These are phyloP conservation scores for Ehretia macrophylla DNA, from an alignment of 257 asterid species.

Conservation along the genomic window DNA sequence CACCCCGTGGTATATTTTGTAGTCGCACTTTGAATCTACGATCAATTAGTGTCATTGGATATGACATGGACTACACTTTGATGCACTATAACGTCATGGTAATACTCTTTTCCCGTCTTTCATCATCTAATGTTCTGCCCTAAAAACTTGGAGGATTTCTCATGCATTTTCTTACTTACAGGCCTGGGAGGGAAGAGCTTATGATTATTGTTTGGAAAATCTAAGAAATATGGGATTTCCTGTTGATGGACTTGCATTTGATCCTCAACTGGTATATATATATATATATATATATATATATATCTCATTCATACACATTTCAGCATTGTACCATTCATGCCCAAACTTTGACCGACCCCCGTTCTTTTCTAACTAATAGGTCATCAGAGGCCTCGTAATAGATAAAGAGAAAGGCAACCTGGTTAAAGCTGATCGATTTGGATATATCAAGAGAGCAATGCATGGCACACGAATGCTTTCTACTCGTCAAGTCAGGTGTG, in stretches of 20 bases:
- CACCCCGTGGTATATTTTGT: constrained; percentile 78
- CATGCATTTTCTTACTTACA: constrained; percentile 22
- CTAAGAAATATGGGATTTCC: constrained; percentile 78
- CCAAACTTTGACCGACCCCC: constrained; percentile 5
- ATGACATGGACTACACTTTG: constrained; percentile 88
- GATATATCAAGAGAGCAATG: constrained; percentile 84
- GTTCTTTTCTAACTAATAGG: constrained; percentile 37
- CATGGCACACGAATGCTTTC: constrained; percentile 83
- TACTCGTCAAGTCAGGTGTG: constrained; percentile 73
- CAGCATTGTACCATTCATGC: background rate
- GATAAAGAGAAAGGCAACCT: constrained; percentile 87
- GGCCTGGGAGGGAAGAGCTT: constrained; percentile 99
- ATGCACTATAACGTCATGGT: constrained; percentile 80
- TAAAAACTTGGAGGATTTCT: background rate
- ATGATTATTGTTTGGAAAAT: constrained; percentile 82
- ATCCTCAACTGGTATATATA: constrained; percentile 89
- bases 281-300: no score
- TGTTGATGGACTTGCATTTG: constrained; percentile 88
- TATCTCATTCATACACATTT: background rate
- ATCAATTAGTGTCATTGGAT: constrained; percentile 76
- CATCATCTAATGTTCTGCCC: background rate
- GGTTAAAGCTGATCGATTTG: constrained; percentile 88
- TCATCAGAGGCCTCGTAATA: constrained; percentile 83
- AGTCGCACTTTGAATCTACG: constrained; percentile 73
- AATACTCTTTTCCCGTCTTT: constrained; percentile 11